Percentiles rank a stretch among this genome's conserved stretches.
phyloP scores from a whole-genome alignment of 768 basidiomycete genomes.

The Cystobasidium onofrii region DNA sequence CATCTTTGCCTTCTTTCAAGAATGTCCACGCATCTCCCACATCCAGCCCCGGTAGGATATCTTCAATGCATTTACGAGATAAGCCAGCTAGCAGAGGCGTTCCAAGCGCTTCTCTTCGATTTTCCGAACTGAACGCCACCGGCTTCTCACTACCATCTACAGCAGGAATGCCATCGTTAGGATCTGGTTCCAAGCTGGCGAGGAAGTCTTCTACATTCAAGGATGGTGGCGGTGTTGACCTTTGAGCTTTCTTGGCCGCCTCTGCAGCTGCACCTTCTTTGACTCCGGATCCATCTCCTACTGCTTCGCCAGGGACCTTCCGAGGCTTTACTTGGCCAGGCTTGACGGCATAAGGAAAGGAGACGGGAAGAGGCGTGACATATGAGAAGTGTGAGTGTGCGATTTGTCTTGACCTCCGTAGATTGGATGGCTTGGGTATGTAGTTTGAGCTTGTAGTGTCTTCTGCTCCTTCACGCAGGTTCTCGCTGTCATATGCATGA shows the following conservation, averaged over 20 bases:
- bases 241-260: slow-evolving; percentile 38
- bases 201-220: slow-evolving; percentile 34
- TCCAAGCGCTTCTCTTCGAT: slow-evolving; percentile 9
- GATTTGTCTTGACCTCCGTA: slow-evolving; percentile 34
- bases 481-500: slow-evolving; percentile 20
- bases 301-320: slow-evolving; percentile 53
- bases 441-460: slow-evolving; percentile 4
- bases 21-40: slow-evolving; percentile 71
- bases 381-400: slow-evolving; percentile 64
- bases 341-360: slow-evolving; percentile 71
- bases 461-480: background rate
- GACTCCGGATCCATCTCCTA: slow-evolving; percentile 70
- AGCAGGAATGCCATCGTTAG: background rate
- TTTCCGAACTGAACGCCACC: slow-evolving; percentile 21
- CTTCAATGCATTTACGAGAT: slow-evolving; percentile 59
- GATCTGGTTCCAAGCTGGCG: slow-evolving; percentile 25
- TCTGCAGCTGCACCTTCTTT: slow-evolving; percentile 46
- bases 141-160: slow-evolving; percentile 14
- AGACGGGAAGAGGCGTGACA: slow-evolving; percentile 68
- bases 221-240: slow-evolving; percentile 38
- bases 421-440: slow-evolving; percentile 33
- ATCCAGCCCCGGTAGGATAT: slow-evolving; percentile 75
- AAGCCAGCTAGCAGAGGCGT: slow-evolving; percentile 44
- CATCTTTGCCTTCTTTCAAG: slow-evolving; percentile 50
- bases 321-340: slow-evolving; percentile 50